Base-by-base conservation (phyloP, 2,329 filamentous ascomycete genomes). In the Colletotrichum kahawae region DNA sequence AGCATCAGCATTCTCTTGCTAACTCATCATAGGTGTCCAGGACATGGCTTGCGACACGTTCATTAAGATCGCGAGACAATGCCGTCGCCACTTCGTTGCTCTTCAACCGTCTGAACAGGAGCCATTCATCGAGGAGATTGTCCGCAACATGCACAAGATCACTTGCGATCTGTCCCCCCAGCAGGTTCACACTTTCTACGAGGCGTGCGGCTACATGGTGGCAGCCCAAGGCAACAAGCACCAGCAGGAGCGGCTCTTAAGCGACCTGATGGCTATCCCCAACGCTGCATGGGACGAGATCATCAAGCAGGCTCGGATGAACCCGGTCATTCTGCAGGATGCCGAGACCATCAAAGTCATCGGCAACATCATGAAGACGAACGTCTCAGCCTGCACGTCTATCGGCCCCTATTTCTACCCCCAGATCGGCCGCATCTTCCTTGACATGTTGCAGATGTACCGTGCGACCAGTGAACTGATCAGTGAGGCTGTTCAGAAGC, bases 1-100 rank as follows among this genome's bases (percentile, higher is more conserved):
- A n/a, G 14, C 13, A 6, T n/a, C 13, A n/a, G 10, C 24, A 18
- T 18, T 16, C 12, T 14, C 13, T 36, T 60, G 38, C 62, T 70
- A 56, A 70, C 68, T 27, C 29, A 27, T 31, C 54, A 76, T 78
- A 94, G 93, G 95, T 88, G 97, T 99, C 31, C 97, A 99, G 86
- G 97, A 99, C 86, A 99, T 99, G 97, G 97, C 97, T 81, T 99
- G 97, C 84, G 97, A 99, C 85, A 99, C 97, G 0, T 99, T 99
- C 82, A 99, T 99, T 87, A 99, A 99, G 89, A 99, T 99, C 83
- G 97, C 97, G 31, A 96, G 97, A 84, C 98, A 98, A 85, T 99
- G 97, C 87, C 94, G 97, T 82, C 93, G 97, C 72, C 97, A 99
- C 84, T 99, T 99, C 83, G 97, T 99, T 77, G 96, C 96, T 18